Conservation (phyloP, 257 asterid species). For the Primulina huaijiensis region DNA sequence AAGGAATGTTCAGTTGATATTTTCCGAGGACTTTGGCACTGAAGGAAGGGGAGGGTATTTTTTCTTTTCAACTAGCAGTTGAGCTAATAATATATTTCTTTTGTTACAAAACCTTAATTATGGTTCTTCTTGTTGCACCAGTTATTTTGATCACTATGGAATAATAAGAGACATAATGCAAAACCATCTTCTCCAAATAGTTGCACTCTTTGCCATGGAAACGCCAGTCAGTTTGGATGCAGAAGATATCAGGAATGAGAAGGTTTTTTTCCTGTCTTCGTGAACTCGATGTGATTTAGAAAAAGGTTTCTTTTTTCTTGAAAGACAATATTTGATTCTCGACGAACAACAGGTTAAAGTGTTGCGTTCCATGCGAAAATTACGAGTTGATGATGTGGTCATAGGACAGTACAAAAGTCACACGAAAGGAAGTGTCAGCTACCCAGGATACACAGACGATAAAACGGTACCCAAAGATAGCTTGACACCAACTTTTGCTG, state of each 20-base stretch:
- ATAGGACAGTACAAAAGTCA: slow-evolving; percentile 89
- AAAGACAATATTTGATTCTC: slow-evolving; percentile 10
- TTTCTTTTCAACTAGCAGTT: slow-evolving; percentile 20
- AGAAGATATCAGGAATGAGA: slow-evolving; percentile 95
- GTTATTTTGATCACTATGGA: slow-evolving; percentile 91
- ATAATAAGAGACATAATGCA: slow-evolving; percentile 98
- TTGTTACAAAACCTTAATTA: slow-evolving; percentile 10
- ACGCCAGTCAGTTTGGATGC: slow-evolving; percentile 97
- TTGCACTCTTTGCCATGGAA: slow-evolving; percentile 98
- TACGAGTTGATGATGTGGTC: slow-evolving; percentile 62
- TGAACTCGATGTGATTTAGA: not conserved
- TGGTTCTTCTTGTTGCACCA: slow-evolving; percentile 30
- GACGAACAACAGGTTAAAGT: slow-evolving; percentile 72
- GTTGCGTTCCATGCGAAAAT: slow-evolving; percentile 83
- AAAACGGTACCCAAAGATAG: slow-evolving; percentile 89
- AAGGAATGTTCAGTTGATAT: slow-evolving; percentile 87
- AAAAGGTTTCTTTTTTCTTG: not conserved
- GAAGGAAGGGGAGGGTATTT: slow-evolving; percentile 99
- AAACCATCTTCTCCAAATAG: slow-evolving; percentile 93
- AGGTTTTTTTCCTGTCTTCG: slow-evolving; percentile 44
- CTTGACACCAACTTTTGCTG: slow-evolving; percentile 94
- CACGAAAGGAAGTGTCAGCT: slow-evolving; percentile 57
- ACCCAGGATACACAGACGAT: slow-evolving; percentile 87
- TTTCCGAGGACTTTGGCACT: slow-evolving; percentile 97
- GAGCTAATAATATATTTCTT: not conserved